A percentile compares a stretch with the other conserved stretches of the same genome.
Conservation (phyloP, 176 grass and related monocot species). For the Carex kokanica region DNA sequence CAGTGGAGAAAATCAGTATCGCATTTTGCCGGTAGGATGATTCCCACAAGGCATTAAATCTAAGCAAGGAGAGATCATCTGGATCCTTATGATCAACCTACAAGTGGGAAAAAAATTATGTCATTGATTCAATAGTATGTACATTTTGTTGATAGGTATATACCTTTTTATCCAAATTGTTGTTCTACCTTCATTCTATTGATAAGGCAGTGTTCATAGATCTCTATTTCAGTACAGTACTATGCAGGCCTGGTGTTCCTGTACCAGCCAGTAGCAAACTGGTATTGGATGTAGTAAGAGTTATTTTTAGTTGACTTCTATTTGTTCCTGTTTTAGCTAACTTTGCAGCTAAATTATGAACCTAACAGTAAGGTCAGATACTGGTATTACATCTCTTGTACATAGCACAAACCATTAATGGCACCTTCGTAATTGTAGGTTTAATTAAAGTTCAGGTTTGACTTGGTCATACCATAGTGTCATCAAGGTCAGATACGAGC, state of each 20-base stretch:
- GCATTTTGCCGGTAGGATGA: constrained; percentile 65
- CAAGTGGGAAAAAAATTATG: constrained; percentile 4
- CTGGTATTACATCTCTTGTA: neutral
- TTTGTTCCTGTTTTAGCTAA: neutral
- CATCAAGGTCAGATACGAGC: constrained; percentile 92
- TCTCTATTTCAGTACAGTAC: constrained; percentile 11
- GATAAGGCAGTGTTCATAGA: neutral
- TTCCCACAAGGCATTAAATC: constrained; percentile 72
- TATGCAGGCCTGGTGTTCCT: neutral
- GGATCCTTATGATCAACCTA: constrained; percentile 77
- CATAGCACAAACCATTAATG: neutral
- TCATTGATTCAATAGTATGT: constrained; percentile 10
- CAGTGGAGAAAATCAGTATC: constrained; percentile 76
- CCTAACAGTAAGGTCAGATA: neutral
- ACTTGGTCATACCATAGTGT: constrained; percentile 65
- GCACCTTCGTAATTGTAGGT: neutral
- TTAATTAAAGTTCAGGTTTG: neutral
- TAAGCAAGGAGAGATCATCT: constrained; percentile 67
- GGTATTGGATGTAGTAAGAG: neutral
- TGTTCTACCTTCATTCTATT: neutral
- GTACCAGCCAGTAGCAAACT: neutral
- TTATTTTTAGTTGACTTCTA: neutral
- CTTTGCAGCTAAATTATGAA: neutral
- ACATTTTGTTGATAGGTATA: neutral
- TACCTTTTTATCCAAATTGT: neutral